Conservation (phyloP, 164 flowering plant genomes). For the Stephania cephalantha region DNA sequence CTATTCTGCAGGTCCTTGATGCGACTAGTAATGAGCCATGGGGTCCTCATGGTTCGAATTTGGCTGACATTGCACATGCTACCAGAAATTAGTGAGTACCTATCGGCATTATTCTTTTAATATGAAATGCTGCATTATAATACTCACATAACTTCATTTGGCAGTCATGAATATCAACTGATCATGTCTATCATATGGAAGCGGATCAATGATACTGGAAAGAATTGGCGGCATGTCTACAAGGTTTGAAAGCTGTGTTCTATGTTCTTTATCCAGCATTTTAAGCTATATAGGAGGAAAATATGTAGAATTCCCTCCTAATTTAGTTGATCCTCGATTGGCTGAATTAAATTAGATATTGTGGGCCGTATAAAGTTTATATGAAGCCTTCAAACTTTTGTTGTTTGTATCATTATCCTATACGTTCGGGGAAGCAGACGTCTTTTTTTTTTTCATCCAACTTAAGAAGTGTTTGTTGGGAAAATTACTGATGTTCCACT, state of each 20-base stretch:
- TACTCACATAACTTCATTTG: constrained; percentile 11
- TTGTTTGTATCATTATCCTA: neutral
- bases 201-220: constrained; percentile 88
- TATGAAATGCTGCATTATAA: constrained; percentile 4
- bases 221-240: constrained; percentile 99
- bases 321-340: neutral
- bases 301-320: neutral
- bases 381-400: neutral
- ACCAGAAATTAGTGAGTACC: constrained; percentile 71
- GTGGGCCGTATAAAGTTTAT: neutral
- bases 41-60: constrained; percentile 98
- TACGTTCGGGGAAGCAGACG: neutral
- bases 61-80: constrained; percentile 96
- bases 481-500: neutral
- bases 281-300: neutral
- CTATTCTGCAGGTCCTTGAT: constrained; percentile 75
- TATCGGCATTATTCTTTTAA: neutral
- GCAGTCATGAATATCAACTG: constrained; percentile 94
- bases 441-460: neutral
- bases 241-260: constrained; percentile 44
- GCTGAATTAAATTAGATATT: neutral
- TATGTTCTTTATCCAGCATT: neutral
- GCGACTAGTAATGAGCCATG: constrained; percentile 98
- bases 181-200: constrained; percentile 93
- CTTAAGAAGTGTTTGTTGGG: neutral